Base-by-base conservation (phyloP, 345 rosid genomes). In the Abelmoschus esculentus region DNA sequence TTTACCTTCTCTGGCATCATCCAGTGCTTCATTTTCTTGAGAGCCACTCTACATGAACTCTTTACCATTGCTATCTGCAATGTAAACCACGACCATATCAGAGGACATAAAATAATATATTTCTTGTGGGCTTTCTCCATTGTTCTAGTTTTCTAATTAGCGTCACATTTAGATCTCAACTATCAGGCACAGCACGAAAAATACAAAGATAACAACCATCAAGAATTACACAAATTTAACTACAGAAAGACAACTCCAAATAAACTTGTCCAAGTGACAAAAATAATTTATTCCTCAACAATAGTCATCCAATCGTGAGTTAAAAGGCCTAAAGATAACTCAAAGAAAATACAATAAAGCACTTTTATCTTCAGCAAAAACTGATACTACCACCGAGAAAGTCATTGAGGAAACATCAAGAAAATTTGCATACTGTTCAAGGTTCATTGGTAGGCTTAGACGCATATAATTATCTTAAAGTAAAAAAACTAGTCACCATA, bases 1-100 rank as follows among this genome's bases (percentile, higher is more conserved):
- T 17, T 59, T 32, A 86, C 99, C 92, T 88, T 95, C 65, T 86
- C 97, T 1, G 97, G 93, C 7, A 5, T 44, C 86, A 92, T 92
- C 99, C 99, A 95, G 5, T 66, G 71, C 72, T 84, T 86, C 65
- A 95, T 72, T 73, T 89, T 79, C 85, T 84, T 90, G 55, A 90
- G 80, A 26, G 92, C 91, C 69, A 85, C 44, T 34, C 10, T 74
- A 70, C 87, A 80, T 3, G 99, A 81, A 80, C 76, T 85, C 81
- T 82, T 89, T 22, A 95, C 18, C 81, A 89, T 57, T 31, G 79
- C 83, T 19, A 84, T 75, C 99, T 95, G 87, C 87, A 83, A 1
- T 56, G 61, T 9, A 69, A 67, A 73, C 40, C 59, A 50, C 7
- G 17, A 44, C 66, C 70, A 17, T 7, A 49, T 49, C 26, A 18